These are phyloP conservation scores for Naumovozyma baii DNA, from an alignment of 805 yeast species.

Conservation along the genomic window DNA sequence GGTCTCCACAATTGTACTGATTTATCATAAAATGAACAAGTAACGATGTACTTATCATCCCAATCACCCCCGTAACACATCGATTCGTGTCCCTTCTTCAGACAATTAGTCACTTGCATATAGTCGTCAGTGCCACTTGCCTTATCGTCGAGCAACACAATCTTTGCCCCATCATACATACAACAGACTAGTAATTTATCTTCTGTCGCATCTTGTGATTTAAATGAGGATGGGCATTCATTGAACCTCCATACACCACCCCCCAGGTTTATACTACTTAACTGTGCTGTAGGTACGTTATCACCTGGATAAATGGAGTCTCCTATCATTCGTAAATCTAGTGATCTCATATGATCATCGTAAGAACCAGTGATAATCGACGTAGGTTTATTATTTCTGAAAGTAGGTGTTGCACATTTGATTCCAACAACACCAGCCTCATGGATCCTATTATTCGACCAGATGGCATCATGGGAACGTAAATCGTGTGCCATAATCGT, in stretches of 20 bases:
- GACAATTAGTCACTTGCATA: slow-evolving; percentile 19
- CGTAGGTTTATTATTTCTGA: slow-evolving; percentile 19
- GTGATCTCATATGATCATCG: slow-evolving; percentile 64
- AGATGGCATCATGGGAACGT: slow-evolving; percentile 30
- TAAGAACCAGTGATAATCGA: slow-evolving; percentile 70
- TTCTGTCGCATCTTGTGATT: slow-evolving; percentile 11
- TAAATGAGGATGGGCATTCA: slow-evolving; percentile 41
- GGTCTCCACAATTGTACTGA: slow-evolving; percentile 65
- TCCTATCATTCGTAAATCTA: slow-evolving; percentile 57
- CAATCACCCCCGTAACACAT: slow-evolving; percentile 97
- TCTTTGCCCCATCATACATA: slow-evolving; percentile 90
- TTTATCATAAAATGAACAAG: slow-evolving; percentile 88
- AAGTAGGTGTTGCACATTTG: slow-evolving; percentile 33
- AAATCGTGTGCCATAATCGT: slow-evolving; percentile 65
- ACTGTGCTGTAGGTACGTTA: slow-evolving; percentile 39
- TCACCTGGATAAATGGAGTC: slow-evolving; percentile 37
- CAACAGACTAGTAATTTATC: slow-evolving; percentile 67
- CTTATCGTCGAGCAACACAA: slow-evolving; percentile 35
- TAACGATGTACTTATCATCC: slow-evolving; percentile 50
- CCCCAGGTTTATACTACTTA: slow-evolving; percentile 44
- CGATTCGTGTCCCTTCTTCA: slow-evolving; percentile 69
- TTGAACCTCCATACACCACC: slow-evolving; percentile 95
- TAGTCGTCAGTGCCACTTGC: slow-evolving; percentile 31
- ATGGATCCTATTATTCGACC: slow-evolving; percentile 47
- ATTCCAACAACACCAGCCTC: slow-evolving; percentile 89